These are phyloP conservation scores for Penicillium maclennaniae DNA, from an alignment of 495 filamentous ascomycete genomes.

Conservation along the genomic window DNA sequence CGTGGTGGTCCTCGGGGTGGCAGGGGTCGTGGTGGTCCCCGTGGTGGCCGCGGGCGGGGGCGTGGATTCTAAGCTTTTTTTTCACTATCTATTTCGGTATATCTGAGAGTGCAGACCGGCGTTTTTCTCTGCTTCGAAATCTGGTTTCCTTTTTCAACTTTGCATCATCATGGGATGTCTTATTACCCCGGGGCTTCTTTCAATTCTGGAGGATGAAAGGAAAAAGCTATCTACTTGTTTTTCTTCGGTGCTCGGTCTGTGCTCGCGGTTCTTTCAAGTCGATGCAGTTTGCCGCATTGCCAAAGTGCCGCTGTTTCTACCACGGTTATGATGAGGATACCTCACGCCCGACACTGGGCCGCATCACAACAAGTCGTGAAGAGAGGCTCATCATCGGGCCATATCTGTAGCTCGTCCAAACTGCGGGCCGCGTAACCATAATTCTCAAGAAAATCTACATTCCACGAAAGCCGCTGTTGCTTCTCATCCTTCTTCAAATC, in stretches of 20 bases:
- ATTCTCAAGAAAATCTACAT: not conserved
- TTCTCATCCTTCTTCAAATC: not conserved
- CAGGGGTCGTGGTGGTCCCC: constrained; percentile 49
- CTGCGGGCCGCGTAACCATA: not conserved
- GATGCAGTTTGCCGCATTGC: not conserved
- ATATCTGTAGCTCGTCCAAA: not conserved
- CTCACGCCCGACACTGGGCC: not conserved
- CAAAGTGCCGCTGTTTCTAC: not conserved
- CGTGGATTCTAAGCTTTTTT: constrained; percentile 43
- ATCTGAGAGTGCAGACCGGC: constrained; percentile 21
- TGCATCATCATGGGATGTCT: constrained; percentile 27
- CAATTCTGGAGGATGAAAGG: constrained; percentile 17
- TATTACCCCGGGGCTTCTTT: constrained; percentile 19
- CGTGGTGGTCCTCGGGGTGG: constrained; percentile 54
- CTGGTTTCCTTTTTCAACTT: constrained; percentile 15
- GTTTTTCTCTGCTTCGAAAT: constrained; percentile 26
- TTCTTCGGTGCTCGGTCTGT: not conserved
- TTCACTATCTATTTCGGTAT: constrained; percentile 12
- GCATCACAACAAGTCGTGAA: not conserved
- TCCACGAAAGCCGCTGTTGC: not conserved
- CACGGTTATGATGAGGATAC: not conserved
- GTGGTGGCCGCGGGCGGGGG: constrained; percentile 59
- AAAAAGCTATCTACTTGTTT: not conserved
- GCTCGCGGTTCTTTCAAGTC: not conserved
- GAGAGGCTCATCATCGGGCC: not conserved